Evolutionary conservation across 2,329 filamentous ascomycete genomes (phyloP).

Genomic region (Fusarium coicis): DNA sequence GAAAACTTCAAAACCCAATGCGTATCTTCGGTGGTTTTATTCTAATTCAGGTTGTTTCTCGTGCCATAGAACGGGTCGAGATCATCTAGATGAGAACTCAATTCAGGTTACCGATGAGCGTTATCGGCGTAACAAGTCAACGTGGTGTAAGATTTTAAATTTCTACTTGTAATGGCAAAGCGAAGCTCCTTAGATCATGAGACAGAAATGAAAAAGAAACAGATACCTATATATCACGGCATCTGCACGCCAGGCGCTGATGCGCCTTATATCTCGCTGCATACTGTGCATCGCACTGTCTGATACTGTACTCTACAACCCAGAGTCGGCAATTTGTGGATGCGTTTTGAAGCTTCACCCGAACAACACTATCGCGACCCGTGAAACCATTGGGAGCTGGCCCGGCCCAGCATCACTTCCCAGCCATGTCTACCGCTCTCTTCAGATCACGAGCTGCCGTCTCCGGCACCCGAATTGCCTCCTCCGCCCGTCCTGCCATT

Average conservation of each 20-base stretch:
- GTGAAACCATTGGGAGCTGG: slow-evolving; percentile 47
- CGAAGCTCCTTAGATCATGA: neutral
- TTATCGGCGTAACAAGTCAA: neutral
- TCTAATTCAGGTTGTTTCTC: neutral
- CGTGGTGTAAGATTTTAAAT: neutral
- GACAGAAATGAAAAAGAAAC: neutral
- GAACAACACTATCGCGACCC: slow-evolving; percentile 36
- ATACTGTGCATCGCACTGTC: slow-evolving; percentile 36
- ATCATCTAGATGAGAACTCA: neutral
- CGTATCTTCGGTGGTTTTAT: neutral
- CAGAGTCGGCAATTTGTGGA: slow-evolving; percentile 41
- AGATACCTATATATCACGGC: neutral
- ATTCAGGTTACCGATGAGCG: neutral
- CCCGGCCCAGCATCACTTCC: slow-evolving; percentile 41
- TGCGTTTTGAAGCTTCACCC: slow-evolving; percentile 41
- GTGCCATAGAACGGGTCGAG: neutral
- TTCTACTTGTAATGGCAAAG: neutral
- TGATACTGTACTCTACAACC: slow-evolving; percentile 36
- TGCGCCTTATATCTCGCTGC: neutral
- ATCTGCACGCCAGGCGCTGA: neutral
- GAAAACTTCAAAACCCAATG: neutral
- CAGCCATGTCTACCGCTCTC: slow-evolving; percentile 42
- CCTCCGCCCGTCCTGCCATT: slow-evolving; percentile 32
- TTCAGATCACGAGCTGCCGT: slow-evolving; percentile 39
- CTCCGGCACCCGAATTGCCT: slow-evolving; percentile 29